Evolutionary conservation across 495 filamentous ascomycete species (phyloP), one percentile per base, ranked within the genome.

Genomic region (Daldinia concentrica): DNA sequence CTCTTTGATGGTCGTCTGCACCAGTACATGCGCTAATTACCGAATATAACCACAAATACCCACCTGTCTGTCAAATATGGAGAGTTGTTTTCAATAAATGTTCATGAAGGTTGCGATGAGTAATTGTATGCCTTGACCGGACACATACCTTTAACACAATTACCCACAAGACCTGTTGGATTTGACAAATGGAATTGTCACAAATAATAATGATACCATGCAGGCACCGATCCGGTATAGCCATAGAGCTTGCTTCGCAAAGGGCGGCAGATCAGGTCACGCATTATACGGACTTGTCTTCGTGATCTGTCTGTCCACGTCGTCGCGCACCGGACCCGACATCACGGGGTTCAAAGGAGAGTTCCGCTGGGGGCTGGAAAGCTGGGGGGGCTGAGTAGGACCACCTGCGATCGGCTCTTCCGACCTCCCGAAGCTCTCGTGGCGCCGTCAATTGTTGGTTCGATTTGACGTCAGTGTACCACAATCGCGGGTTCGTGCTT

Each of bases 401-500:
- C 34, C 52, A 27, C 32, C 55, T 39, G 37, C 37, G 63, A 72
- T 68, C 69, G 69, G 59, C 69, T 62, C 26, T 39, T 39, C 64
- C 60, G 59, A 36, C 32, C 41, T 30, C 19, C 34, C 24, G 50
- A 26, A 51, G 52, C 17, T 29, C 60, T 67, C 64, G 69, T 66
- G 48, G 54, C 64, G 59, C 60, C 64, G 64, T 45, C 19, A 29
- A 39, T 19, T 32, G 27, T n/a, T 19, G 54, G 45, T 59, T 61
- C 69, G 52, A 45, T 56, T 72, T 72, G 69, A 72, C 69, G 69
- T 72, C 69, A 72, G 64, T 24, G 69, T 68, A 61, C 69, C 69
- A 50, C 69, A 48, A 61, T 60, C 69, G 64, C 69, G 69, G 69
- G 29, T 39, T 67, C 54, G 64, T 72, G 58, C 64, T 29, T 72